Evolutionary conservation across 257 asterid species (phyloP).

Genomic region (Verbena officinalis): DNA sequence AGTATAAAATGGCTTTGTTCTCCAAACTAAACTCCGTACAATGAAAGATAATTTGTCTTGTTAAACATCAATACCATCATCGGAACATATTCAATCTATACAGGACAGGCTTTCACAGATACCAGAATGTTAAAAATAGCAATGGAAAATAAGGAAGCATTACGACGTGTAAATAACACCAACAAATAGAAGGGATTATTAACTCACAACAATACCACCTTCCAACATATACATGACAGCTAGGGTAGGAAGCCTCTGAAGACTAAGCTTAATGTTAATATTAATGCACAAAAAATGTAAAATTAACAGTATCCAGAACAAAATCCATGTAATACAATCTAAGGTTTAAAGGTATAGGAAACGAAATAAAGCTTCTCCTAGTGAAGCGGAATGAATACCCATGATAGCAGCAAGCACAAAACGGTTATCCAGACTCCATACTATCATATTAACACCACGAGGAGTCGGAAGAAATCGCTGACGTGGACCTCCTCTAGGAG

Average conservation of each 20-base stretch:
- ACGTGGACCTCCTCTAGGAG: constrained; percentile 96
- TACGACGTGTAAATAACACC: not conserved
- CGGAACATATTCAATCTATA: not conserved
- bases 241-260: not conserved
- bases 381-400: constrained; percentile 62
- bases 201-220: too few relatives aligned
- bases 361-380: constrained; percentile 9
- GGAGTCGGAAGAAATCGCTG: constrained; percentile 94
- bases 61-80: not conserved
- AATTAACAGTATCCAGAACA: constrained; percentile 20
- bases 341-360: not conserved
- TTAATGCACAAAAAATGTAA: constrained; percentile 1
- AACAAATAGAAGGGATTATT: too few relatives aligned
- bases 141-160: not conserved
- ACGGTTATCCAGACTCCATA: constrained; percentile 94
- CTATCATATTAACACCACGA: constrained; percentile 94
- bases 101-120: not conserved
- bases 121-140: not conserved
- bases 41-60: constrained; percentile 14
- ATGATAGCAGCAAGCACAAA: constrained; percentile 98
- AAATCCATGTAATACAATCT: constrained; percentile 3
- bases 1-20: constrained; percentile 1
- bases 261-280: constrained; percentile 23
- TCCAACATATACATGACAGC: not conserved
- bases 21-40: constrained; percentile 4